phyloP scores from a whole-genome alignment of 164 flowering plant species.

The Malania oleifera region DNA sequence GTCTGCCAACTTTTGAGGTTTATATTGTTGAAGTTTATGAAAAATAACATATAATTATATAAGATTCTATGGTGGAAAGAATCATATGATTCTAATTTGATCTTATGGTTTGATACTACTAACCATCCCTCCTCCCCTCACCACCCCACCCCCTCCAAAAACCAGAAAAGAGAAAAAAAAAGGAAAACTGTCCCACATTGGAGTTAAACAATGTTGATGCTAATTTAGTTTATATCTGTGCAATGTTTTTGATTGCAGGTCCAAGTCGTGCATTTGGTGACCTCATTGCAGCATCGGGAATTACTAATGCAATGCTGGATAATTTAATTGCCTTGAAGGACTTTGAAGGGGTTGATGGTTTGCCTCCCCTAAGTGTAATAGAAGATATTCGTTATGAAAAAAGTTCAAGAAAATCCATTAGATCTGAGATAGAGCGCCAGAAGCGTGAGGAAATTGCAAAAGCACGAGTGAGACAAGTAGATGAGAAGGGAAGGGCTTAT shows the following conservation, averaged over 20 bases:
- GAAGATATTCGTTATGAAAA: conserved; percentile 70
- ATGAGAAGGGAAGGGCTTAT: conserved; percentile 91
- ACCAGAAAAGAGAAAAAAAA: no score
- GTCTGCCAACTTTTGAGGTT: no score
- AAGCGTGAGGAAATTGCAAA: conserved; percentile 83
- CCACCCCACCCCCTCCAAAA: no score
- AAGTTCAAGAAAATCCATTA: conserved; percentile 45
- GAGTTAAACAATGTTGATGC: no score
- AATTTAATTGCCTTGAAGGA: conserved; percentile 83
- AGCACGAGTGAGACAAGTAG: conserved; percentile 73
- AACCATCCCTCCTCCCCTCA: no score
- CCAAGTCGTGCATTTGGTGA: conserved; percentile 95
- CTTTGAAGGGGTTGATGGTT: conserved; percentile 66
- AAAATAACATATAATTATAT: no score
- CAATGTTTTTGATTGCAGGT: conserved; percentile 46
- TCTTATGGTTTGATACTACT: no score
- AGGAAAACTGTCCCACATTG: no score
- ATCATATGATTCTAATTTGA: no score
- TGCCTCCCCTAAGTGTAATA: conserved; percentile 76
- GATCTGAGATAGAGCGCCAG: conserved; percentile 73
- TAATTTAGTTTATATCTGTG: no score
- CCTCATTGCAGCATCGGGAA: conserved; percentile 86
- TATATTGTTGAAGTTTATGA: no score
- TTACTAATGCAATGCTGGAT: conserved; percentile 87
- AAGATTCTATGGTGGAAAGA: no score